Conservation (phyloP, 169 alveolate genomes). For the Plasmodium gonderi region DNA sequence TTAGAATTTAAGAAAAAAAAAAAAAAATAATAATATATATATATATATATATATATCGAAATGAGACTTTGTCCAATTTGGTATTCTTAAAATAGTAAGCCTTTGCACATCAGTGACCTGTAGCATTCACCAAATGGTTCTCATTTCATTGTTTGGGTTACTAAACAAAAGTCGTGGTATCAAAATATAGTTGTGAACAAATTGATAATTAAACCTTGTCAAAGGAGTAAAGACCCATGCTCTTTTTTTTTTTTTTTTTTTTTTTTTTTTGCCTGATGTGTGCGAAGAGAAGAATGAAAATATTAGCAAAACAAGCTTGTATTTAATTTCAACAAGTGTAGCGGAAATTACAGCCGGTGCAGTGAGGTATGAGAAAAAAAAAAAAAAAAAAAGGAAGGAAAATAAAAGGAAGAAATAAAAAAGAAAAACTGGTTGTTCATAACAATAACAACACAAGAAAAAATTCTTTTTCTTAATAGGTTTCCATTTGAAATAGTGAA, state of each 20-base stretch:
- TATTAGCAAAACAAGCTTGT: slow-evolving; percentile 46
- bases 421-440: not conserved
- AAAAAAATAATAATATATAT: not conserved
- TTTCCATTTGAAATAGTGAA: slow-evolving; percentile 94
- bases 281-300: slow-evolving; percentile 23
- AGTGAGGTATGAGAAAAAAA: slow-evolving; percentile 21
- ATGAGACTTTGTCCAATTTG: not conserved
- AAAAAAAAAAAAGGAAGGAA: not conserved
- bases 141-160: not conserved
- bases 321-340: slow-evolving; percentile 45
- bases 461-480: slow-evolving; percentile 75
- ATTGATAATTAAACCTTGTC: not conserved
- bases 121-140: not conserved
- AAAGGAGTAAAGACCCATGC: not conserved
- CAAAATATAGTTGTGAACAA: too few relatives aligned
- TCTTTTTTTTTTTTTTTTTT: not conserved
- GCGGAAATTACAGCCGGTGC: slow-evolving; percentile 42
- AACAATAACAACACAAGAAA: too few relatives aligned
- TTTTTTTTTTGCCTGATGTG: not conserved
- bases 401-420: not conserved
- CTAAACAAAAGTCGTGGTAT: not conserved
- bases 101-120: not conserved
- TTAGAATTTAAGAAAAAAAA: not conserved
- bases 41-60: not conserved
- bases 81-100: not conserved